phyloP scores from a whole-genome alignment of 2,329 filamentous ascomycete genomes.

The Periconia digitata region DNA sequence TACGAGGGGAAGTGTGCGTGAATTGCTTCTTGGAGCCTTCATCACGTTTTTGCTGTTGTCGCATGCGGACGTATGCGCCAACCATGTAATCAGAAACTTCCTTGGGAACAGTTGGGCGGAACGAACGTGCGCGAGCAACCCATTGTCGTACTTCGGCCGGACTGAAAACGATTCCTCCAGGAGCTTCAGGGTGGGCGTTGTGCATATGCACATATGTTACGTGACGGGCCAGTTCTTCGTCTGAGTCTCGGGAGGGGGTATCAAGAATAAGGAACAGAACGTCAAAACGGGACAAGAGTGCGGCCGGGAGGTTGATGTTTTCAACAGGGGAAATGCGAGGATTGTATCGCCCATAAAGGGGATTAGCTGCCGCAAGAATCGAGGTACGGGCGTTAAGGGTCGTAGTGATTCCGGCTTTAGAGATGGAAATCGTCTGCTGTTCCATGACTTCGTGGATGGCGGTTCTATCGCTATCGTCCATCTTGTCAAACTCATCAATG shows the following conservation, averaged over 20 bases:
- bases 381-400: conserved; percentile 95
- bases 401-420: conserved; percentile 92
- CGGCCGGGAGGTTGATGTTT: conserved; percentile 98
- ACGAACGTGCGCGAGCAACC: conserved; percentile 88
- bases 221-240: conserved; percentile 92
- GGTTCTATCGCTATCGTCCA: conserved; percentile 81
- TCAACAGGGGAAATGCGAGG: conserved; percentile 95
- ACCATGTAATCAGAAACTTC: conserved; percentile 93
- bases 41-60: conserved; percentile 86
- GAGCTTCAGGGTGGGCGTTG: conserved; percentile 79
- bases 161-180: conserved; percentile 74
- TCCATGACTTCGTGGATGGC: conserved; percentile 90
- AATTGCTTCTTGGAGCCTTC: conserved; percentile 92
- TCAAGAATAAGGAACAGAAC: conserved; percentile 96
- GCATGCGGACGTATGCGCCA: conserved; percentile 92
- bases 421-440: conserved; percentile 83
- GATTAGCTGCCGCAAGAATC: conserved; percentile 94
- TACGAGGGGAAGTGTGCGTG: conserved; percentile 90
- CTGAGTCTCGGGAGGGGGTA: conserved; percentile 83
- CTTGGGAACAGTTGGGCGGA: conserved; percentile 81
- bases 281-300: conserved; percentile 94
- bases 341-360: conserved; percentile 97
- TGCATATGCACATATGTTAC: conserved; percentile 98
- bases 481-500: conserved; percentile 87
- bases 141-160: conserved; percentile 95